Evolutionary conservation across 768 basidiomycete species (phyloP), one percentile per base, ranked within the genome.

Genomic region (Agaricus subrufescens): DNA sequence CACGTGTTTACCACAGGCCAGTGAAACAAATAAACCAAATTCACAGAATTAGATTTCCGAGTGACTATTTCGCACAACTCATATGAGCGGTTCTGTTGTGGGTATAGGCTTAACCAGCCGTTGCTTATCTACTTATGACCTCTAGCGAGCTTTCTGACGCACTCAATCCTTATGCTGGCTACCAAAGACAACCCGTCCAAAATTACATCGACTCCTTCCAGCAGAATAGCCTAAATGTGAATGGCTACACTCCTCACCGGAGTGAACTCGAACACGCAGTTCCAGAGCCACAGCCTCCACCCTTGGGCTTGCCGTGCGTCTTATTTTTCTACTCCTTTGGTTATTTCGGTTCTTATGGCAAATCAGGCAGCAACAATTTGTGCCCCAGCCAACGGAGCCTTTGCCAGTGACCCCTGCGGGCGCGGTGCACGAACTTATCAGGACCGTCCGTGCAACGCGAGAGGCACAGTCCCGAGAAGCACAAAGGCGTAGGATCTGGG

Each of bases 121-220:
- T 46, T 45, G 47, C 50, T 50, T 43, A 44, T 44, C 61, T 58
- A 60, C 54, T 55, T 56, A 86, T 85, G 85, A 73, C 79, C 62
- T 78, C 82, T 58, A 90, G 87, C 73, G 87, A 90, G 69, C 82
- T 91, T 55, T 85, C 85, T 8, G 83, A 91, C 65, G 89, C 89
- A 4, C 83, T 91, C 63, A 91, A 90, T 67, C 87, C 87, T 10
- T 74, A 83, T 65, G 75, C 80, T 56, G 34, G 51, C 37, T 58
- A 59, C 39, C 57, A 50, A 53, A 60, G 57, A 43, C 48, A 26
- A 50, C 29, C 39, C 19, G 42, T 31, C 29, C 57, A 47, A 43
- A 38, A 27, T 49, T 54, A 46, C 56, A 38, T 40, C n/a, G 48
- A 48, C 38, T 25, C 44, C 15, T 47, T 19, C 49, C 52, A 45